phyloP scores from a whole-genome alignment of 306 rosid genomes.

The Begonia fuchsioides region DNA sequence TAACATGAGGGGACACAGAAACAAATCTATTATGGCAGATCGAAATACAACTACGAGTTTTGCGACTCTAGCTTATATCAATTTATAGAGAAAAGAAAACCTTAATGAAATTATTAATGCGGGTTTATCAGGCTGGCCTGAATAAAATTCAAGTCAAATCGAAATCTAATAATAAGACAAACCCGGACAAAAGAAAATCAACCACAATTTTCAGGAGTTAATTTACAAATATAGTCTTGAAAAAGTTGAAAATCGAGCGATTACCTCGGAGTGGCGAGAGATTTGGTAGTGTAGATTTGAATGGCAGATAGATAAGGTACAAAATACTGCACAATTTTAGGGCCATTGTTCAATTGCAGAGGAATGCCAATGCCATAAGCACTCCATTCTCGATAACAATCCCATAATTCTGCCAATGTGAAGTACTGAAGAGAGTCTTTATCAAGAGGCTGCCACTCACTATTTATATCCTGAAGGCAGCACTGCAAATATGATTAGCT shows the following conservation, averaged over 20 bases:
- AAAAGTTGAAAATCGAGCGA: neutral
- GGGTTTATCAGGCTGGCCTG: too few relatives aligned
- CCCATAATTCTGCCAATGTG: slow-evolving; percentile 47
- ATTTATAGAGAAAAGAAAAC: too few relatives aligned
- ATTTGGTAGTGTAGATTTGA: slow-evolving; percentile 43
- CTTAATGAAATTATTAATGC: too few relatives aligned
- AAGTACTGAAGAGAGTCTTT: slow-evolving; percentile 39
- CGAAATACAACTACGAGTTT: too few relatives aligned
- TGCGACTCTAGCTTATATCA: too few relatives aligned
- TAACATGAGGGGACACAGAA: too few relatives aligned
- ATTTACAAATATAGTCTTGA: neutral
- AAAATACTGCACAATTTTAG: slow-evolving; percentile 32
- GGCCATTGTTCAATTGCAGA: slow-evolving; percentile 29
- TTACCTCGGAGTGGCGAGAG: slow-evolving; percentile 37
- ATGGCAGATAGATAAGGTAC: slow-evolving; percentile 69
- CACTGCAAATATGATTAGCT: slow-evolving; percentile 20
- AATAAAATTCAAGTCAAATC: too few relatives aligned
- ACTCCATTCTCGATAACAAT: slow-evolving; percentile 70
- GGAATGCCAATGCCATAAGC: slow-evolving; percentile 54
- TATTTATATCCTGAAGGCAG: slow-evolving; percentile 32
- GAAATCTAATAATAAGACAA: too few relatives aligned
- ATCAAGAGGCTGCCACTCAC: slow-evolving; percentile 38
- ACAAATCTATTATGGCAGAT: too few relatives aligned
- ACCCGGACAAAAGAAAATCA: neutral
- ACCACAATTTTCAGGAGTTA: neutral